Conservation (phyloP, 2,329 filamentous ascomycete genomes). For the Zymoseptoria pseudotritici region DNA sequence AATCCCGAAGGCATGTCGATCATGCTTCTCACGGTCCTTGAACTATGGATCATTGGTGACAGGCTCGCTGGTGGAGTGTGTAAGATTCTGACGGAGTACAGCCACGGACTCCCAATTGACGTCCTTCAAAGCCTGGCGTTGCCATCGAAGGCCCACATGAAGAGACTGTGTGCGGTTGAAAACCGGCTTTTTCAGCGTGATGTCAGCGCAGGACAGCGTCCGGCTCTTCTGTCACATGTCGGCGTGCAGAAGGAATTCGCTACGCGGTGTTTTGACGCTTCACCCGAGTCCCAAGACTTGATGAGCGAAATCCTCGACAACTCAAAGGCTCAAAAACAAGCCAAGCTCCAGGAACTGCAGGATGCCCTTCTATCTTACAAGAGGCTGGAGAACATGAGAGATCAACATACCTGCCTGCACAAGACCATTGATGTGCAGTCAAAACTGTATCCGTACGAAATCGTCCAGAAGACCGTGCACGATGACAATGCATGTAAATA, state of each 20-base stretch:
- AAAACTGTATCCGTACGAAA: neutral
- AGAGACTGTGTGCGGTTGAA: slow-evolving; percentile 45
- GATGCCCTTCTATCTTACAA: neutral
- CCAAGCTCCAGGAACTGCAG: slow-evolving; percentile 36
- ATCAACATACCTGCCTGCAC: neutral
- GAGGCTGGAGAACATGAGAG: neutral
- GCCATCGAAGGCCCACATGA: slow-evolving; percentile 40
- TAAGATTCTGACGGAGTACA: slow-evolving; percentile 45
- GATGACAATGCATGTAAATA: slow-evolving; percentile 39
- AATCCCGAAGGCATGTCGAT: slow-evolving; percentile 46
- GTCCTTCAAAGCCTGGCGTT: slow-evolving; percentile 52
- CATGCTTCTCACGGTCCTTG: slow-evolving; percentile 48
- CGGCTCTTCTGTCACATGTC: slow-evolving; percentile 42
- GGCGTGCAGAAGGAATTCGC: slow-evolving; percentile 32
- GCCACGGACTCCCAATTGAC: slow-evolving; percentile 45
- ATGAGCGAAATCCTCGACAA: slow-evolving; percentile 28
- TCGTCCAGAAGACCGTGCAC: slow-evolving; percentile 5
- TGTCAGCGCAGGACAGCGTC: slow-evolving; percentile 14
- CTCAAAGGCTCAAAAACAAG: slow-evolving; percentile 20
- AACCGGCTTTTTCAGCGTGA: slow-evolving; percentile 39
- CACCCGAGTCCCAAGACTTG: slow-evolving; percentile 15
- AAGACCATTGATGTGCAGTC: neutral
- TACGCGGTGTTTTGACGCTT: slow-evolving; percentile 37
- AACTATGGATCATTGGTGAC: slow-evolving; percentile 54
- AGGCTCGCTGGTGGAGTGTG: slow-evolving; percentile 34